A percentile compares a stretch with the other conserved stretches of the same genome.
phyloP scores from a whole-genome alignment of 495 filamentous ascomycete genomes.

The Penicillium subrubescens region DNA sequence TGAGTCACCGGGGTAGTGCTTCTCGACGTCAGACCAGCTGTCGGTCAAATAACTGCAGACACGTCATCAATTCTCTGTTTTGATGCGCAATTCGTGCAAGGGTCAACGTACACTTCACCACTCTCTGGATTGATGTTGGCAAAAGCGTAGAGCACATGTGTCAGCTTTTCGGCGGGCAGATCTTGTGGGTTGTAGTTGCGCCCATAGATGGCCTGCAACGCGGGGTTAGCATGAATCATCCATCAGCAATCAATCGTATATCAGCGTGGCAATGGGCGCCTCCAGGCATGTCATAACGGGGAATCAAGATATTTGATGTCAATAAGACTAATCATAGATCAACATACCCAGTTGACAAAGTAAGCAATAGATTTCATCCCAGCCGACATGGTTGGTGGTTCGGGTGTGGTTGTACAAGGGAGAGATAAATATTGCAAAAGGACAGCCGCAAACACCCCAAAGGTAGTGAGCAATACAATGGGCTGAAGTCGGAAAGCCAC shows the following conservation, averaged over 20 bases:
- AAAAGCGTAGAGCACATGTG: conserved; percentile 91
- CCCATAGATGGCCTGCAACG: conserved; percentile 77
- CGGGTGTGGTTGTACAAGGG: conserved; percentile 15
- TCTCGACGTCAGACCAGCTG: conserved; percentile 82
- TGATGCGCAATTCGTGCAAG: background rate
- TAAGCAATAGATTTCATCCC: conserved; percentile 52
- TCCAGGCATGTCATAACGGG: no score
- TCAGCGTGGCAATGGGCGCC: background rate
- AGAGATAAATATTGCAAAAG: conserved; percentile 21
- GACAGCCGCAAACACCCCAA: conserved; percentile 27
- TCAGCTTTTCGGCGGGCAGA: conserved; percentile 83
- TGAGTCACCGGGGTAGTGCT: conserved; percentile 66
- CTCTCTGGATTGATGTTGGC: conserved; percentile 74
- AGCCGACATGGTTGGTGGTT: conserved; percentile 33
- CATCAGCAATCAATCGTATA: background rate
- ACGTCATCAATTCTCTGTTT: background rate
- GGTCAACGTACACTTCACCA: conserved; percentile 68
- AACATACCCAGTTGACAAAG: conserved; percentile 60
- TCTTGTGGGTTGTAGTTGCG: conserved; percentile 85
- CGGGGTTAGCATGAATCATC: background rate
- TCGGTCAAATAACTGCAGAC: conserved; percentile 68
- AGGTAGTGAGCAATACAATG: conserved; percentile 19
- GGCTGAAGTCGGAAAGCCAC: conserved; percentile 24
- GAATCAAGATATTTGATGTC: no score
- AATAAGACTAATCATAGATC: background rate